Base-by-base conservation (phyloP, 129 eudicot genomes). In the Chrysanthemum lavandulifolium region DNA sequence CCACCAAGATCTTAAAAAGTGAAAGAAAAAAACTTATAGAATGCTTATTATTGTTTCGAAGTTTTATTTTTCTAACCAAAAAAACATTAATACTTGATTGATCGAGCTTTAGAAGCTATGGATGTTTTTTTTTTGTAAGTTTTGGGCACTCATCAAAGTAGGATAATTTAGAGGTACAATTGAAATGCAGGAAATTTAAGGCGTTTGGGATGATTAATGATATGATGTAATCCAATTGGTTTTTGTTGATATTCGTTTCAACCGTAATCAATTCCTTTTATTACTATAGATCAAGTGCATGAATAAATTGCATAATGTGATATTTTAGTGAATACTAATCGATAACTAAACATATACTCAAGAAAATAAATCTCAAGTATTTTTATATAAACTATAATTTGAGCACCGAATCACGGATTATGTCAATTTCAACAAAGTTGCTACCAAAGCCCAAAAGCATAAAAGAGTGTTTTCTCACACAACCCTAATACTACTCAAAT, bases 1-100 rank as follows among this genome's bases (percentile, higher is more conserved):
- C 21, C 21, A 19, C 21, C 21, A 19, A 19, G 95, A 80, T 82
- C 93, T 75, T 92, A 71, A 82, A 23, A 65, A 74, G 16, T 5
- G 10, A 5, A 2, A 13, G 6, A n/a, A 10, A 63, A 51, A 36
- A 48, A 56, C 50, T 50, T 65, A 25, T 21, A 48, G 50, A 68
- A 66, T 29, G 66, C 57, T 73, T 67, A 74, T 57, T 73, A 73
- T 29, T 29, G 61, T 69, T 52, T 29, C 7, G 70, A 15, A 49
- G 43, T 58, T n/a, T 51, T 75, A 36, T 23, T 71, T 7, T 45
- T 73, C 67, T 61, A 68, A 45, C 79, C 53, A 63, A 54, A 61
- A 65, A 31, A n/a, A 61, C 45, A 67, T 69, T 65, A 25, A 31
- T 78, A 74, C 66, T 19, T 56, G 68, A 60, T 69, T 74, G 79